Evolutionary conservation across 2,329 filamentous ascomycete genomes (phyloP).

Genomic region (Tolypocladium ovalisporum): DNA sequence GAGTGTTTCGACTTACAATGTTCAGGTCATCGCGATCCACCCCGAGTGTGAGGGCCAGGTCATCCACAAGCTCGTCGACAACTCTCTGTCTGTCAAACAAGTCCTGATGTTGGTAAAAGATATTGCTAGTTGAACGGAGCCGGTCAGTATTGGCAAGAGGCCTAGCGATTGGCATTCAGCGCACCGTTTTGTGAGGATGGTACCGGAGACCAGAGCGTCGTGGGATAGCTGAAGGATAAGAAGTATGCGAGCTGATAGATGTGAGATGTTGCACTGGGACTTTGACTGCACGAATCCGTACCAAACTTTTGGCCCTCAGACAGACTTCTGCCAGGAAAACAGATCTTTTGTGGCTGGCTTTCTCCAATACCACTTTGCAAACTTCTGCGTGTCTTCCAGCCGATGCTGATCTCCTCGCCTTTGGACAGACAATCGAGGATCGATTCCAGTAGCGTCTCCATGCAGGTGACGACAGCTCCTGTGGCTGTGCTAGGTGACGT

Average conservation of each 20-base stretch:
- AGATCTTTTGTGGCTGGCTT: conserved; percentile 10
- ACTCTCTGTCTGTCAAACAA: conserved; percentile 58
- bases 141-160: not conserved
- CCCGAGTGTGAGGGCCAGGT: conserved; percentile 59
- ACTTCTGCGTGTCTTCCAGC: conserved; percentile 12
- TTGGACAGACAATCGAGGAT: conserved; percentile 16
- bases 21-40: conserved; percentile 55
- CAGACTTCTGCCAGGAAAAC: conserved; percentile 36
- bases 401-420: conserved; percentile 15
- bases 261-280: not conserved
- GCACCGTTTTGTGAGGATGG: conserved; percentile 51
- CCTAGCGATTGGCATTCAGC: not conserved
- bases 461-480: conserved; percentile 19
- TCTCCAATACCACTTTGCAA: conserved; percentile 2
- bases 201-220: conserved; percentile 43
- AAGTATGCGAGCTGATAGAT: conserved; percentile 38
- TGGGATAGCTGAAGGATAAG: conserved; percentile 49
- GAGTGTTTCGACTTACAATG: conserved; percentile 40
- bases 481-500: conserved; percentile 1
- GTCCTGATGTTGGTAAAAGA: conserved; percentile 67
- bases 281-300: conserved; percentile 15
- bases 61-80: conserved; percentile 64
- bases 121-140: conserved; percentile 41
- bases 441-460: conserved; percentile 22
- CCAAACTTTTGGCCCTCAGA: conserved; percentile 42